Base-by-base conservation (phyloP, 495 filamentous ascomycete species). In the Xylaria curta region DNA sequence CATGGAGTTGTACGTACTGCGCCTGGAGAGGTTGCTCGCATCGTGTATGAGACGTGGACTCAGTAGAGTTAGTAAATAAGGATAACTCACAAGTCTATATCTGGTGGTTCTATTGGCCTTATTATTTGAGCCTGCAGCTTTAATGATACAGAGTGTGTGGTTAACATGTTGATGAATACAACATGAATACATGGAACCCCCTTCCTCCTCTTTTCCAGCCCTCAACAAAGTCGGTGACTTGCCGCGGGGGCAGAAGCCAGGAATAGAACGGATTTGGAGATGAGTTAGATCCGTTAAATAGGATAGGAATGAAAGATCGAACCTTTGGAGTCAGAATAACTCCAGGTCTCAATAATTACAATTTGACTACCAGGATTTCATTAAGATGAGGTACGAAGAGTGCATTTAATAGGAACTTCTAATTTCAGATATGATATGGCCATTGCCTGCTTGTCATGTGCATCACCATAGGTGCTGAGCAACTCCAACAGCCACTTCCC, bases 1-100 rank as follows among this genome's bases (percentile, higher is more conserved):
- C 76, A 84, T 75, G 81, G 76, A 42, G 73, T 86, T 70, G n/a
- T 54, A 12, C 75, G 84, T 74, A 78, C 82, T 59, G 72, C 51
- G 58, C 26, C 68, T 26, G 31, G 24, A 9, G 71, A 73, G 26
- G 71, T 73, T 26, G 66, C 63, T 31, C 65, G 61, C n/a, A 64
- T 62, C 65, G 21, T 73, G 42, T 73, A 69, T 54, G 54, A 66
- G 42, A 40, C 70, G 67, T 70, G 71, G 71, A 59, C 53, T 21
- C 38, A 47, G 19, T 68, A 68, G 53, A 42, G 6, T 54, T 26
- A 26, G 40, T 15, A 10, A 51, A 7, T 7, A 38, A 38, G 36
- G 36, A 38, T 38, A 38, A 38, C 31, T 54, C 36, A 4, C 3
- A 21, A 21, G 21, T 19, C 10, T 28, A 4, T 24, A 63, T 44